Base-by-base conservation (phyloP, 352 stramenopile genomes). In the Saprolegnia diclina region DNA sequence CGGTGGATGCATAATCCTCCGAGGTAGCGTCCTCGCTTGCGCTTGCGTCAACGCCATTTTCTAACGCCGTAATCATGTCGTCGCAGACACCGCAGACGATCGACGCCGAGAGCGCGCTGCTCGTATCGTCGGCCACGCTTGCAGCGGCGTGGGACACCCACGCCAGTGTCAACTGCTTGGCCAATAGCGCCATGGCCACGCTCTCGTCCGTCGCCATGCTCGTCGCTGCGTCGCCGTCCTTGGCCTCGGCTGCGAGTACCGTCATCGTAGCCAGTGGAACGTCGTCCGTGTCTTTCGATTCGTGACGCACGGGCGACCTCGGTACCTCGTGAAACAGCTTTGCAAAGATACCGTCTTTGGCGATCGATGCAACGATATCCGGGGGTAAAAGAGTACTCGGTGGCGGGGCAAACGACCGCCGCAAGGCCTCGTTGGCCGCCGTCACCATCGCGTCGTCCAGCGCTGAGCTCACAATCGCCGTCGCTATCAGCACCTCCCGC, bases 181-280 rank as follows among this genome's bases (percentile, higher is more conserved):
- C 56, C 29, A 64, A 11, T 13, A 18, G 26, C 29, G 56, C 48
- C 16, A 56, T 56, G 19, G 48, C 48, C 48, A 56, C 48, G 48
- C 10, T 26, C 21, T 56, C 21, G 16, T 56, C 48, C 10, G 29
- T 35, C 29, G 29, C 29, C 2, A 35, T 35, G 29, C 29, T 35
- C 5, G 2, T 35, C 29, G 29, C 63, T 7, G 48, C 45, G 26
- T 7, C 5, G 1, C 1, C 40, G n/a, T 22, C 22, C 40, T 54
- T 54, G 42, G 18, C 13, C 42, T 48, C 18, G 2, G 42, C 42
- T 22, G 54, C 62, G 16, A 82, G 78, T 10, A 79, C 76, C 16
- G 74, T 75, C 14, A 79, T 67, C 0, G 77, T 70, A 0, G 75
- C 29, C 4, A 94, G 29, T 35, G 5, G 2, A 35, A 35, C 5